Evolutionary conservation across 202 grass and related monocot species (phyloP).

Genomic region (Setaria viridis): DNA sequence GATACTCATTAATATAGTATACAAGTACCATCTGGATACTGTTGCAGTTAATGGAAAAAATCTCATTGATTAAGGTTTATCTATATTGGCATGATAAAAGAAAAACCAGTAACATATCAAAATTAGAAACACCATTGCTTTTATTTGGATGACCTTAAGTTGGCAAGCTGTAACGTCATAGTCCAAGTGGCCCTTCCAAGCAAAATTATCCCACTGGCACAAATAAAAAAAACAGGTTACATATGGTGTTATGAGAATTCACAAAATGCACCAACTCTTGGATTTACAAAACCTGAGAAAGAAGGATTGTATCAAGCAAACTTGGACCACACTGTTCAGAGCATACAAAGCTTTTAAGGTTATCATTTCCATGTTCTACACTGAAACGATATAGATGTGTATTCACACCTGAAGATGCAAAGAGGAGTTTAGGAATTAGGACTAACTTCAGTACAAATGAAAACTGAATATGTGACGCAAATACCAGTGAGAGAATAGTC

Average conservation of each 20-base stretch:
- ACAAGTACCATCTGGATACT: too few relatives aligned
- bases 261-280: constrained; percentile 17
- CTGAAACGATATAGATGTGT: constrained; percentile 57
- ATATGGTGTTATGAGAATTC: constrained; percentile 9
- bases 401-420: constrained; percentile 55
- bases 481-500: neutral
- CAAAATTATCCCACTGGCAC: constrained; percentile 65
- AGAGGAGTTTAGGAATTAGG: neutral
- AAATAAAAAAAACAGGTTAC: constrained; percentile 29
- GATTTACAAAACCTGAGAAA: constrained; percentile 64
- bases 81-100: too few relatives aligned
- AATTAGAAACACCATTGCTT: too few relatives aligned
- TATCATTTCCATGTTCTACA: constrained; percentile 39
- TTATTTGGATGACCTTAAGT: constrained; percentile 56
- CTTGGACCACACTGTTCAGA: constrained; percentile 36
- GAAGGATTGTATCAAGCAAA: constrained; percentile 66
- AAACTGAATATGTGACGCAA: neutral
- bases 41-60: too few relatives aligned
- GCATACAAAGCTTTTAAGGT: constrained; percentile 27
- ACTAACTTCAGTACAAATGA: neutral
- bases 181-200: constrained; percentile 53
- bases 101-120: too few relatives aligned
- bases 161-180: constrained; percentile 72
- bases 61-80: too few relatives aligned
- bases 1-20: too few relatives aligned